phyloP scores from a whole-genome alignment of 2,329 filamentous ascomycete genomes.

The Exophiala sp. region DNA sequence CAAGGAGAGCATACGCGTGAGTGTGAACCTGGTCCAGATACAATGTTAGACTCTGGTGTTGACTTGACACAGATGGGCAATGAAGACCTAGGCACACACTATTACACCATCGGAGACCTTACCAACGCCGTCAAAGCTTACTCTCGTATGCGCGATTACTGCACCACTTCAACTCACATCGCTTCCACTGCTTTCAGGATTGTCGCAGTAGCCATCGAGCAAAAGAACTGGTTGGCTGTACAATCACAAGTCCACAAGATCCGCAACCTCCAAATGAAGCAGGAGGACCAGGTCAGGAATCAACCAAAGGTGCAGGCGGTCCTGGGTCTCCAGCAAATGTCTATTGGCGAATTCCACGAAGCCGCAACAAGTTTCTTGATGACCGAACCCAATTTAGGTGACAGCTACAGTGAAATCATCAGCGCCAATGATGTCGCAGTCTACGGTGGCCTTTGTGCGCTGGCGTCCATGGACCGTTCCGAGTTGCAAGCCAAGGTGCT shows the following conservation, averaged over 20 bases:
- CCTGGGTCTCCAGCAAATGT: conserved; percentile 60
- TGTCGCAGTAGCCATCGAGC: conserved; percentile 70
- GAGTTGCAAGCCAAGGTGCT: conserved; percentile 74
- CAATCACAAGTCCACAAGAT: conserved; percentile 58
- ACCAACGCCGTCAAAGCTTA: conserved; percentile 72
- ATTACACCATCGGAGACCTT: conserved; percentile 73
- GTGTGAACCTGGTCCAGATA: conserved; percentile 26
- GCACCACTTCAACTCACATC: conserved; percentile 78
- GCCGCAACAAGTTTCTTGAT: conserved; percentile 71
- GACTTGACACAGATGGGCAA: conserved; percentile 71
- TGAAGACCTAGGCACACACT: conserved; percentile 83
- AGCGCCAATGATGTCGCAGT: conserved; percentile 85
- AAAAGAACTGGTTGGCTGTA: conserved; percentile 71
- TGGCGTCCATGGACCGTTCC: conserved; percentile 81
- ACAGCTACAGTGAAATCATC: conserved; percentile 66
- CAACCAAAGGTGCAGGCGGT: conserved; percentile 63
- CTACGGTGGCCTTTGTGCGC: conserved; percentile 84
- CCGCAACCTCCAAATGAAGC: conserved; percentile 50
- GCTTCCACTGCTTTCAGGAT: conserved; percentile 77
- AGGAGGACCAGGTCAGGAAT: conserved; percentile 56
- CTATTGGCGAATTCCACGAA: conserved; percentile 55
- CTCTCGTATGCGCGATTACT: conserved; percentile 83
- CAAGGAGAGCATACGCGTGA: conserved; percentile 89
- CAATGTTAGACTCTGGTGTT: no score
- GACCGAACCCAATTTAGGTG: conserved; percentile 52